Conservation (phyloP, 805 yeast genomes). For the Pichia heedii region DNA sequence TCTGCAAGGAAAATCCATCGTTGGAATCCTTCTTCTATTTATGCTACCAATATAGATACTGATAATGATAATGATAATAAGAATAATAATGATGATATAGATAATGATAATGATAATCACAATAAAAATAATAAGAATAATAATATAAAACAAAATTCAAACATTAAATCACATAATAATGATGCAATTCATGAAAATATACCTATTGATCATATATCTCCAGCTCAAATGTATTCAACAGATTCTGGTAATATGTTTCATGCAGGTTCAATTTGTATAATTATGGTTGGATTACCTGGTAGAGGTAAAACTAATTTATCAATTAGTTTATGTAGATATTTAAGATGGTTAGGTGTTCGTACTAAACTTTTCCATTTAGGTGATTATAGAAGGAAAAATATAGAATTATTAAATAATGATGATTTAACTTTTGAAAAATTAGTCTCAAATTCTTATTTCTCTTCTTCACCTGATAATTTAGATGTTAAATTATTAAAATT, state of each 20-base stretch:
- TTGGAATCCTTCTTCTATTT: constrained; percentile 30
- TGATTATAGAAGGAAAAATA: constrained; percentile 64
- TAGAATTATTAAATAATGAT: constrained; percentile 12
- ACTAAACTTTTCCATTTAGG: constrained; percentile 89
- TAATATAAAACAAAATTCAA: too few species aligned
- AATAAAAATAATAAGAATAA: too few species aligned
- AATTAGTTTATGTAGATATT: constrained; percentile 81
- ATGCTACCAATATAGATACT: constrained; percentile 8
- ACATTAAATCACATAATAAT: constrained; percentile 3
- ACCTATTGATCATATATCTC: constrained; percentile 61
- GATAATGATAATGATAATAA: background rate
- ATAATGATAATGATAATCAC: constrained; percentile 2
- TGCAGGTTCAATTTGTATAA: constrained; percentile 88
- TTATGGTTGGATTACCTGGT: constrained; percentile 89
- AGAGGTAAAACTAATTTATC: constrained; percentile 92
- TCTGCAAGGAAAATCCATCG: constrained; percentile 46
- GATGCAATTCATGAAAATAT: constrained; percentile 65
- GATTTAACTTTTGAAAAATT: constrained; percentile 24
- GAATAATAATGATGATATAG: constrained; percentile 5
- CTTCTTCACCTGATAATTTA: constrained; percentile 38
- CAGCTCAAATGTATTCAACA: constrained; percentile 89
- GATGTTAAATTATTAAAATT: constrained; percentile 47
- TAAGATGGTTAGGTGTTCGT: constrained; percentile 94
- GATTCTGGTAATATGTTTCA: constrained; percentile 89
- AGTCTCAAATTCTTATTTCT: constrained; percentile 63